Evolutionary conservation across 192 early-diverging fungal genomes (phyloP).

Genomic region (Anaeromyces robustus): DNA sequence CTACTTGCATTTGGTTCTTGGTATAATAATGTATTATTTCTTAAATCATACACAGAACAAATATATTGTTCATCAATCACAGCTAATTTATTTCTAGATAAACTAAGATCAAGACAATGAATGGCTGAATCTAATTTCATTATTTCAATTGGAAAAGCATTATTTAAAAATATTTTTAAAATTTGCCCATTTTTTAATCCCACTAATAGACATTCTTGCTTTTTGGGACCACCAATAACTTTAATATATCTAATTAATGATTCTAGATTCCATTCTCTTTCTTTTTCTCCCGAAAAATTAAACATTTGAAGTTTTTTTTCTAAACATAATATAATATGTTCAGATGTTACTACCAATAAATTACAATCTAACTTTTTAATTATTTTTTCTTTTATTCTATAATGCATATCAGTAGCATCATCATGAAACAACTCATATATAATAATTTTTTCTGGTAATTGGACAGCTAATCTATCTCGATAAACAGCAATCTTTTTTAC

Average conservation of each 20-base stretch:
- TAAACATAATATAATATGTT: constrained; percentile 33
- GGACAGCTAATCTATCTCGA: constrained; percentile 36
- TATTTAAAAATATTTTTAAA: constrained; percentile 35
- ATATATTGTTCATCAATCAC: constrained; percentile 39
- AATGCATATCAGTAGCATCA: constrained; percentile 38
- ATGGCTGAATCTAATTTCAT: constrained; percentile 22
- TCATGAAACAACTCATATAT: constrained; percentile 41
- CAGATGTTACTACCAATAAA: constrained; percentile 32
- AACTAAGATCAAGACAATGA: constrained; percentile 30
- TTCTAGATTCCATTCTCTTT: constrained; percentile 36
- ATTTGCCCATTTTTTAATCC: constrained; percentile 36
- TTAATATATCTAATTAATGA: constrained; percentile 34
- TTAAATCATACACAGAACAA: constrained; percentile 28
- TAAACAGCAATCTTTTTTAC: constrained; percentile 41
- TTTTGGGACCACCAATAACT: constrained; percentile 31
- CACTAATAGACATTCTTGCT: constrained; percentile 31
- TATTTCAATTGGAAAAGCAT: constrained; percentile 33
- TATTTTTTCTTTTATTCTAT: constrained; percentile 41
- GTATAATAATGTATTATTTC: constrained; percentile 31
- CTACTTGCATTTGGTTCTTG: constrained; percentile 38
- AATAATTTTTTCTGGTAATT: constrained; percentile 32
- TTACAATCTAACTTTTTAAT: constrained; percentile 36
- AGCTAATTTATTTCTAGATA: constrained; percentile 24
- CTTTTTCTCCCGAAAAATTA: constrained; percentile 31
- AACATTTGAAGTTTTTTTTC: constrained; percentile 30